Evolutionary conservation across 495 filamentous ascomycete species (phyloP).

Genomic region (Ascodesmis nigricans): DNA sequence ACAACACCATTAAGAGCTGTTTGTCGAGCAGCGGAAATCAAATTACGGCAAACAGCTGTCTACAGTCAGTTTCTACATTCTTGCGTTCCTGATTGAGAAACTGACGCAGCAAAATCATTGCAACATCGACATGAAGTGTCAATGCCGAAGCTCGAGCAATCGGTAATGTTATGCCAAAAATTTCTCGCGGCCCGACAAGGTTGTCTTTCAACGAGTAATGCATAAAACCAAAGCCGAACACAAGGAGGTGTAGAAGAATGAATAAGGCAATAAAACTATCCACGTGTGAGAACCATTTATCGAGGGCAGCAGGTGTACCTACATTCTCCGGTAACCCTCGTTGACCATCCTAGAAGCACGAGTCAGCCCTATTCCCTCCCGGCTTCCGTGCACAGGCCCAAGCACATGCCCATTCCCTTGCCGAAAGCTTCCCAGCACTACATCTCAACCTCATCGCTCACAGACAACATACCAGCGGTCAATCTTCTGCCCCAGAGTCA

Average conservation of each 20-base stretch:
- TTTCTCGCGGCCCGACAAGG: slow-evolving; percentile 35
- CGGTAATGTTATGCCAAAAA: slow-evolving; percentile 46
- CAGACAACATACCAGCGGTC: slow-evolving; percentile 26
- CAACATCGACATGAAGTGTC: slow-evolving; percentile 53
- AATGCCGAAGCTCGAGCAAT: slow-evolving; percentile 49
- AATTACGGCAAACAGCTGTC: slow-evolving; percentile 45
- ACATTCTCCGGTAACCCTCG: slow-evolving; percentile 54
- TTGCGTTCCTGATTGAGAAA: not conserved
- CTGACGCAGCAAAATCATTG: slow-evolving; percentile 43
- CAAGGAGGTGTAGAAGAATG: slow-evolving; percentile 39
- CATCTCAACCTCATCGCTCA: not conserved
- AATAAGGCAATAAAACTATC: slow-evolving; percentile 48
- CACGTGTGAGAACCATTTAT: slow-evolving; percentile 11
- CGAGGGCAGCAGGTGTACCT: too few species aligned
- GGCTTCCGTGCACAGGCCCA: too few species aligned
- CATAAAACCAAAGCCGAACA: slow-evolving; percentile 54
- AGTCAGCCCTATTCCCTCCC: slow-evolving; percentile 11
- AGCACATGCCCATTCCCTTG: too few species aligned
- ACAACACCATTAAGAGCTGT: slow-evolving; percentile 58
- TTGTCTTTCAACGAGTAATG: slow-evolving; percentile 46
- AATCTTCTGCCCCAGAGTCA: slow-evolving; percentile 31
- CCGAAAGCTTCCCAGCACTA: slow-evolving; percentile 7
- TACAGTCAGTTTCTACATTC: slow-evolving; percentile 6
- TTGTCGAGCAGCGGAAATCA: slow-evolving; percentile 52
- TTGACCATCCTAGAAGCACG: slow-evolving; percentile 45